A percentile compares a stretch with the other conserved stretches of the same genome.
Conservation (phyloP, 345 rosid species). For the Pistacia integerrima region DNA sequence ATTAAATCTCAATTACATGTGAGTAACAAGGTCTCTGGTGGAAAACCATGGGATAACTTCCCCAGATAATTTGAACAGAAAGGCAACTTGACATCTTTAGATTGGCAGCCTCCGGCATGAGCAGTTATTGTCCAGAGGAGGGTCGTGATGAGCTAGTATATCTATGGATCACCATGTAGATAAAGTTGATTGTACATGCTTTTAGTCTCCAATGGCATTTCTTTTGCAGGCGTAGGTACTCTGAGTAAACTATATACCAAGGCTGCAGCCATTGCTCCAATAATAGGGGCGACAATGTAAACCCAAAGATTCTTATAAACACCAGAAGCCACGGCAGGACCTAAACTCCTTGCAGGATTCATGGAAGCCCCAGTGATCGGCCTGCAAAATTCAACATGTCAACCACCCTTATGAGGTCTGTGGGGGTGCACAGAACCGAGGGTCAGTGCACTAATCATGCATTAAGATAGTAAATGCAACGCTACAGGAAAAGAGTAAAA, state of each 20-base stretch:
- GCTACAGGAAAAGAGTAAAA: no score
- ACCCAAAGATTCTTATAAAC: conserved; percentile 50
- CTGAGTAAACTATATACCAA: conserved; percentile 34
- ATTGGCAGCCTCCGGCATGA: background rate
- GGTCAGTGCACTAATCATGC: background rate
- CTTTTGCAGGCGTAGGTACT: conserved; percentile 31
- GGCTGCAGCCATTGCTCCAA: conserved; percentile 43
- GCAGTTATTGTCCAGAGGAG: background rate
- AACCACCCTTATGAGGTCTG: background rate
- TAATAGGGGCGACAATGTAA: conserved; percentile 39
- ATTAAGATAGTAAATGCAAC: no score
- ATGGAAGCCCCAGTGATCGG: conserved; percentile 62
- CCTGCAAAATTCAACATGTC: conserved; percentile 26
- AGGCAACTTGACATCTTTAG: no score
- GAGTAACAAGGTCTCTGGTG: background rate
- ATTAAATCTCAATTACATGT: background rate
- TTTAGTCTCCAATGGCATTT: conserved; percentile 22
- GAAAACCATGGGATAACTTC: background rate
- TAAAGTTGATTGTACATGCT: conserved; percentile 29
- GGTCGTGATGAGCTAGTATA: background rate
- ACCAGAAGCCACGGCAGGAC: conserved; percentile 47
- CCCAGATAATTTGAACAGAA: background rate
- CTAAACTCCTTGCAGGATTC: conserved; percentile 62
- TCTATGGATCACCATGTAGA: conserved; percentile 29
- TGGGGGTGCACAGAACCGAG: background rate